phyloP scores from a whole-genome alignment of 257 asterid species.

The Penstemon eatonii region DNA sequence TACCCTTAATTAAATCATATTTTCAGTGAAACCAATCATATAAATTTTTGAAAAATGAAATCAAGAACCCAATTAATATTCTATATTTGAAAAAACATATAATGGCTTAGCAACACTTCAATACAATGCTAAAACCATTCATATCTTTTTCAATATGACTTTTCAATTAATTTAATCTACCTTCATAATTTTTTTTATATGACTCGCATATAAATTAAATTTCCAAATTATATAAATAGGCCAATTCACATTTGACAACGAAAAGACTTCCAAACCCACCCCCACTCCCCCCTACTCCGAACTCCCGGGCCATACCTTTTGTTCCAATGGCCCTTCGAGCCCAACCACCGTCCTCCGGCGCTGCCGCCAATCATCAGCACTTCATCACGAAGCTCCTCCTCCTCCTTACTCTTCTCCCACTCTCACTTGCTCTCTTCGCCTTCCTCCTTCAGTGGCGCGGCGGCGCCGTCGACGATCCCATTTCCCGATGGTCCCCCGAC shows the following conservation, averaged over 20 bases:
- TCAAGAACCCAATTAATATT: too few relatives aligned
- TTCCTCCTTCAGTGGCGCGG: conserved; percentile 89
- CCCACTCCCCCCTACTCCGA: conserved; percentile 20
- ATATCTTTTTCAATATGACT: too few relatives aligned
- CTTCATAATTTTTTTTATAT: too few relatives aligned
- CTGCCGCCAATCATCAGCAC: conserved; percentile 39
- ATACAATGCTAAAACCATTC: too few relatives aligned
- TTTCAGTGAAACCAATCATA: too few relatives aligned
- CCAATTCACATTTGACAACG: conserved; percentile 14
- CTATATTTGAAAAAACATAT: too few relatives aligned
- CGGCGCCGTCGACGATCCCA: conserved; percentile 66
- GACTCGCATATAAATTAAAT: too few relatives aligned
- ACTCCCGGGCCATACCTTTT: conserved; percentile 33
- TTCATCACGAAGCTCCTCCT: conserved; percentile 49
- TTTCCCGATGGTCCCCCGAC: conserved; percentile 48
- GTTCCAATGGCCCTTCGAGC: conserved; percentile 62
- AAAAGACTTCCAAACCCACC: neutral
- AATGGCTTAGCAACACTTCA: too few relatives aligned
- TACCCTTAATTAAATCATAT: too few relatives aligned
- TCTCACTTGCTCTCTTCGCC: conserved; percentile 71
- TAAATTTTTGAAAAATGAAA: too few relatives aligned
- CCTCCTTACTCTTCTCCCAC: conserved; percentile 60
- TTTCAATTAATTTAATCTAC: too few relatives aligned
- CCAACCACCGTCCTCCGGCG: conserved; percentile 50
- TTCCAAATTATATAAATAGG: neutral